Percentiles rank a stretch among this genome's conserved stretches.
Conservation (phyloP, 2,329 filamentous ascomycete genomes). For the Keithomyces neogunnii region DNA sequence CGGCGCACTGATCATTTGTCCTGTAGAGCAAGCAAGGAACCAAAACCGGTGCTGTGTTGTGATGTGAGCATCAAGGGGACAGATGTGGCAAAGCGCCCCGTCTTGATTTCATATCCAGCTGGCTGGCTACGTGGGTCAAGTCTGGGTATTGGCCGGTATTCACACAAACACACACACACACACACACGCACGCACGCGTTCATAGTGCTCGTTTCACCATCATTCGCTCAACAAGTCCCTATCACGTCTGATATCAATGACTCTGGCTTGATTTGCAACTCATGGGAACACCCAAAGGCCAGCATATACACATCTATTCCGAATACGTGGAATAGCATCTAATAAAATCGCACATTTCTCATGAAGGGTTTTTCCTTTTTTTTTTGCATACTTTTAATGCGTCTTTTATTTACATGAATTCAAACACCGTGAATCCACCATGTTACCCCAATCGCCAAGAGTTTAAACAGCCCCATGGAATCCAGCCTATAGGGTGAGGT, state of each 20-base stretch:
- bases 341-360: neutral
- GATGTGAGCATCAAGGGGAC: constrained; percentile 40
- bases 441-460: neutral
- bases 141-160: neutral
- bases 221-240: neutral
- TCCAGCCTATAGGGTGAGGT: neutral
- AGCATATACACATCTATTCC: neutral
- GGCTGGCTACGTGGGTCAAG: neutral
- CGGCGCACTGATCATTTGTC: neutral
- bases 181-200: neutral
- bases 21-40: constrained; percentile 62
- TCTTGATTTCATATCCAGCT: neutral
- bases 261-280: neutral
- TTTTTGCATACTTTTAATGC: neutral
- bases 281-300: neutral
- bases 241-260: neutral
- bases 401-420: too few relatives aligned
- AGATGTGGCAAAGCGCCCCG: neutral
- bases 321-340: neutral
- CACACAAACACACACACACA: neutral
- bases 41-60: constrained; percentile 69
- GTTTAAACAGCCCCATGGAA: neutral
- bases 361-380: neutral
- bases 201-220: neutral
- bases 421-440: too few relatives aligned